These are phyloP conservation scores for Actinidia arguta DNA, from an alignment of 179 eudicot species.

Conservation along the genomic window DNA sequence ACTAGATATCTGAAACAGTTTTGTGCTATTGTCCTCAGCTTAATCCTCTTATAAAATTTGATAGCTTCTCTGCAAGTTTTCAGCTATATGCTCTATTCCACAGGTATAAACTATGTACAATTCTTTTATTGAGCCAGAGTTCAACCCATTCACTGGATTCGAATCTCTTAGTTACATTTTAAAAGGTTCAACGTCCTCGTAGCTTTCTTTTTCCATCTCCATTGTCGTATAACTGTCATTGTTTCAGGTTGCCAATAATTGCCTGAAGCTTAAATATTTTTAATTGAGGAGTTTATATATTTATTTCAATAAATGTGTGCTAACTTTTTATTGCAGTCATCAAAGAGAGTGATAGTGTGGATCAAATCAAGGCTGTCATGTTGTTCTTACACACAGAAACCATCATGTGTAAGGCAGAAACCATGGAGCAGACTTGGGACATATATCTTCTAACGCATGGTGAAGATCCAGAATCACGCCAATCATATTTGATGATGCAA, in stretches of 20 bases:
- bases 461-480: slow-evolving; percentile 98
- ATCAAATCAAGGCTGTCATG: slow-evolving; percentile 69
- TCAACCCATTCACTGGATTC: slow-evolving; percentile 95
- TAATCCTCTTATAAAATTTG: slow-evolving; percentile 10
- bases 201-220: not conserved
- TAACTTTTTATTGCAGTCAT: slow-evolving; percentile 53
- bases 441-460: slow-evolving; percentile 97
- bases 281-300: not conserved
- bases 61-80: slow-evolving; percentile 23
- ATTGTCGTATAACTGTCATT: not conserved
- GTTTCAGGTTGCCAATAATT: not conserved
- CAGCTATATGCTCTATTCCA: slow-evolving; percentile 17
- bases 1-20: slow-evolving; percentile 98
- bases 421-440: slow-evolving; percentile 83
- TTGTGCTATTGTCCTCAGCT: slow-evolving; percentile 12
- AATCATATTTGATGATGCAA: slow-evolving; percentile 95
- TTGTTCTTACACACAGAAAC: slow-evolving; percentile 47
- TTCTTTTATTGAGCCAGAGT: slow-evolving; percentile 98
- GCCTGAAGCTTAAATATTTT: not conserved
- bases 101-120: slow-evolving; percentile 99
- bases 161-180: slow-evolving; percentile 88
- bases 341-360: slow-evolving; percentile 60
- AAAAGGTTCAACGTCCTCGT: slow-evolving; percentile 56
- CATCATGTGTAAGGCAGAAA: too few relatives aligned
- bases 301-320: slow-evolving; percentile 7